A percentile compares a stretch with the other conserved stretches of the same genome.
These are phyloP conservation scores for Ophiognomonia clavigignenti-juglandacearum DNA, from an alignment of 2,329 filamentous ascomycete genomes.

Conservation along the genomic window DNA sequence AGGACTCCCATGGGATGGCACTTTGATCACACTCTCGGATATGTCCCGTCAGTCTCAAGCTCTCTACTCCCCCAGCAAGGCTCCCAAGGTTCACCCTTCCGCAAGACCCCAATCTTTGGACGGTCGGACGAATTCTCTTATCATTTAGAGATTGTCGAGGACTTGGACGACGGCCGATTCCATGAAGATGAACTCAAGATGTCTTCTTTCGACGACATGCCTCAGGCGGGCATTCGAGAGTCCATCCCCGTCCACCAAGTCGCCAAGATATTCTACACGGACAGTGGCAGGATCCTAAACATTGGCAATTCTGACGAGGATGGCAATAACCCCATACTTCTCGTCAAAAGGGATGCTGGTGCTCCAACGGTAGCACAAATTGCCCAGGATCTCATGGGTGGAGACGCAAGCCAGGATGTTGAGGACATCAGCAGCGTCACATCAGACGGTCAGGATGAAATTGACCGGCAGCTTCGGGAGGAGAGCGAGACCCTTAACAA, in stretches of 20 bases:
- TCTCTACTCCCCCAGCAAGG: not conserved
- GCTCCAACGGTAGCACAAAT: conserved; percentile 52
- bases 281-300: conserved; percentile 84
- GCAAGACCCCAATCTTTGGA: conserved; percentile 4
- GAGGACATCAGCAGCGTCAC: conserved; percentile 9
- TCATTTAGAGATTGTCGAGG: conserved; percentile 76
- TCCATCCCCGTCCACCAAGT: conserved; percentile 54
- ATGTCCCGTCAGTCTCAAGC: conserved; percentile 18
- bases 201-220: conserved; percentile 35
- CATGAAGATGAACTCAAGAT: conserved; percentile 36
- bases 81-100: not conserved
- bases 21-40: conserved; percentile 35
- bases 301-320: conserved; percentile 52
- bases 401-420: no score
- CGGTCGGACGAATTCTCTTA: conserved; percentile 59
- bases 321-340: conserved; percentile 63
- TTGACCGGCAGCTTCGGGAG: conserved; percentile 41
- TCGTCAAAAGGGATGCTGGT: conserved; percentile 67
- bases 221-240: conserved; percentile 44
- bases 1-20: conserved; percentile 57
- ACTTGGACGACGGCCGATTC: conserved; percentile 58
- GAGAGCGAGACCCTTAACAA: conserved; percentile 25
- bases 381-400: conserved; percentile 13
- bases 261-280: conserved; percentile 89
- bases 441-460: conserved; percentile 35